Conservation (phyloP, 805 yeast genomes). For the Saccharomycopsis javanensis region DNA sequence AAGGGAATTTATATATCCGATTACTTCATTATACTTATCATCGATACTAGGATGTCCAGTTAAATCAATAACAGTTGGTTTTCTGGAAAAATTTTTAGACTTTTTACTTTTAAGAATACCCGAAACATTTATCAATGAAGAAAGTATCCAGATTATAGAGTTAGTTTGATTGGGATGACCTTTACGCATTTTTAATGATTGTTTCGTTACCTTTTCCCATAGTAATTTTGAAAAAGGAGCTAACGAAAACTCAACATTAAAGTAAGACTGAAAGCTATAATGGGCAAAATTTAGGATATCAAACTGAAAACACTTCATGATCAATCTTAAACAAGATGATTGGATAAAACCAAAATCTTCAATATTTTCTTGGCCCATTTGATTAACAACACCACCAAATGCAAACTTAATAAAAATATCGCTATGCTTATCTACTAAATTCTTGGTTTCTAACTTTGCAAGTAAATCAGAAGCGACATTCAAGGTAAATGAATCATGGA, state of each 20-base stretch:
- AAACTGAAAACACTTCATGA: slow-evolving; percentile 34
- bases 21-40: slow-evolving; percentile 23
- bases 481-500: slow-evolving; percentile 20
- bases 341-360: slow-evolving; percentile 3
- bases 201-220: slow-evolving; percentile 24
- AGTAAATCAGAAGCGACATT: slow-evolving; percentile 30
- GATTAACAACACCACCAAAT: background rate
- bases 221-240: slow-evolving; percentile 25
- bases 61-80: background rate
- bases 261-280: slow-evolving; percentile 28
- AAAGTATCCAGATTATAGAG: slow-evolving; percentile 21
- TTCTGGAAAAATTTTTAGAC: slow-evolving; percentile 22
- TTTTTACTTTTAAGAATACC: slow-evolving; percentile 22
- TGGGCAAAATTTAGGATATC: slow-evolving; percentile 38
- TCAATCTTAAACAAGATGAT: slow-evolving; percentile 20
- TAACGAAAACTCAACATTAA: slow-evolving; percentile 26
- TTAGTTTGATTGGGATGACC: background rate
- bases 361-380: background rate
- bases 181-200: background rate
- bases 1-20: slow-evolving; percentile 27
- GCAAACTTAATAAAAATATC: slow-evolving; percentile 22
- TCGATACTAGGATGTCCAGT: background rate
- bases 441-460: slow-evolving; percentile 38
- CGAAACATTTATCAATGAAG: slow-evolving; percentile 24
- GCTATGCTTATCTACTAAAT: slow-evolving; percentile 37